phyloP scores from a whole-genome alignment of 1,139 yeast genomes.

The Yamadazyma friedrichii region DNA sequence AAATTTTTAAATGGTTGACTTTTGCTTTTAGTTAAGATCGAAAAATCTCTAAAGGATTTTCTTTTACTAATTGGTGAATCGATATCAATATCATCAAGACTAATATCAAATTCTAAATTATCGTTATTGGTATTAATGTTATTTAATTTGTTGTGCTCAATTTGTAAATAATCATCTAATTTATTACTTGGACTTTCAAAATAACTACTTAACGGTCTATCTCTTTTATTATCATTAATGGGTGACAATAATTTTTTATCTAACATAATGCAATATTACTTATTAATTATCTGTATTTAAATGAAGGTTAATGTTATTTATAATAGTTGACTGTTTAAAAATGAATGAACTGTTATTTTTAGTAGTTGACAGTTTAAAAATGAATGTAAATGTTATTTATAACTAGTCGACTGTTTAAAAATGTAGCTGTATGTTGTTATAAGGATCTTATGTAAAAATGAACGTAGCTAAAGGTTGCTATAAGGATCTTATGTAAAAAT shows the following conservation, averaged over 20 bases:
- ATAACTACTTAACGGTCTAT: slow-evolving; percentile 29
- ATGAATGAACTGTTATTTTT: no score
- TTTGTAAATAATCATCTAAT: slow-evolving; percentile 11
- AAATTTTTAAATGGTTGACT: slow-evolving; percentile 25
- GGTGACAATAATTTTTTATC: slow-evolving; percentile 13
- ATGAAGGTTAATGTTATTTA: background rate
- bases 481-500: no score
- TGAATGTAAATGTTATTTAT: no score
- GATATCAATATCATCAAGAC: slow-evolving; percentile 3
- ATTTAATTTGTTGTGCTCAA: slow-evolving; percentile 8
- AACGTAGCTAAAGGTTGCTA: no score
- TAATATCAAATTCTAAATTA: slow-evolving; percentile 3
- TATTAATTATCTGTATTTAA: background rate
- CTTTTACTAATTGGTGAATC: slow-evolving; percentile 13
- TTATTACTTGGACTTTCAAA: slow-evolving; percentile 31
- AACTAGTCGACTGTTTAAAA: no score
- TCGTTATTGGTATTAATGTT: slow-evolving; percentile 3
- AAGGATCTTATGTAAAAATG: no score
- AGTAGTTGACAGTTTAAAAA: no score
- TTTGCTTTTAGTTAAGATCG: background rate
- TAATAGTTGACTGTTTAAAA: no score
- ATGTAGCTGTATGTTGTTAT: no score
- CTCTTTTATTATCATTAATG: slow-evolving; percentile 17
- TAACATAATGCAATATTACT: slow-evolving; percentile 1
- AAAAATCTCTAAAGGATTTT: slow-evolving; percentile 6